Conservation (phyloP, 1,284 basidiomycete genomes). For the Hypsizygus ulmarius region DNA sequence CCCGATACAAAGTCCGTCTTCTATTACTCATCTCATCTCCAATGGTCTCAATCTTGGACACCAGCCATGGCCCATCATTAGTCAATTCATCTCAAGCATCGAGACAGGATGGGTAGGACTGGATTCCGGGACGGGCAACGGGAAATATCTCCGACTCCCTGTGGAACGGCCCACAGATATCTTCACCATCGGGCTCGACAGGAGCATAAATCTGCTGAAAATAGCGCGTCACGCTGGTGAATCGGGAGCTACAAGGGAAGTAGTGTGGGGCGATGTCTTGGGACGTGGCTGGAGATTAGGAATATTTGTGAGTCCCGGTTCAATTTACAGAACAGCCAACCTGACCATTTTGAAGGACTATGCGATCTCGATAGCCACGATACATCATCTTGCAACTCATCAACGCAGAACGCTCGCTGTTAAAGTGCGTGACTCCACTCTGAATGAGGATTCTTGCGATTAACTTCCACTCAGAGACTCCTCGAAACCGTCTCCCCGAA, state of each 20-base stretch:
- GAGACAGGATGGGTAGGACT: slow-evolving; percentile 83
- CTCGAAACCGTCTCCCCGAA: slow-evolving; percentile 59
- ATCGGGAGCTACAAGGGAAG: slow-evolving; percentile 56
- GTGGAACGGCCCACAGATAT: slow-evolving; percentile 53
- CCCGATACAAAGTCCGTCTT: slow-evolving; percentile 81
- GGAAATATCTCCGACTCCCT: slow-evolving; percentile 87
- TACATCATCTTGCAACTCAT: slow-evolving; percentile 87
- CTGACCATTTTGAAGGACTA: slow-evolving; percentile 64
- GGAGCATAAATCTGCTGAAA: slow-evolving; percentile 73
- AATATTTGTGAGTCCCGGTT: slow-evolving; percentile 66
- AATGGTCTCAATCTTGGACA: slow-evolving; percentile 3
- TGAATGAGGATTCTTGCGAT: slow-evolving; percentile 1
- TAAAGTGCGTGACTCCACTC: slow-evolving; percentile 44
- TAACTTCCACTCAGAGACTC: slow-evolving; percentile 48
- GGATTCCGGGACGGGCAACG: slow-evolving; percentile 96
- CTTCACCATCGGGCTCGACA: slow-evolving; percentile 82
- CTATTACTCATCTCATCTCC: slow-evolving; percentile 1
- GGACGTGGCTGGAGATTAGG: slow-evolving; percentile 68
- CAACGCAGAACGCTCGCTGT: slow-evolving; percentile 71
- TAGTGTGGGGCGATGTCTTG: slow-evolving; percentile 73
- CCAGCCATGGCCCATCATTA: slow-evolving; percentile 94
- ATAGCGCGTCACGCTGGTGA: slow-evolving; percentile 66
- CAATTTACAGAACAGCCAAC: neutral
- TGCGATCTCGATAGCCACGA: slow-evolving; percentile 92
- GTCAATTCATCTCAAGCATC: slow-evolving; percentile 73